A percentile compares a stretch with the other conserved stretches of the same genome.
Evolutionary conservation across 2,329 filamentous ascomycete genomes (phyloP).

Genomic region (Hymenoscyphus scutula): DNA sequence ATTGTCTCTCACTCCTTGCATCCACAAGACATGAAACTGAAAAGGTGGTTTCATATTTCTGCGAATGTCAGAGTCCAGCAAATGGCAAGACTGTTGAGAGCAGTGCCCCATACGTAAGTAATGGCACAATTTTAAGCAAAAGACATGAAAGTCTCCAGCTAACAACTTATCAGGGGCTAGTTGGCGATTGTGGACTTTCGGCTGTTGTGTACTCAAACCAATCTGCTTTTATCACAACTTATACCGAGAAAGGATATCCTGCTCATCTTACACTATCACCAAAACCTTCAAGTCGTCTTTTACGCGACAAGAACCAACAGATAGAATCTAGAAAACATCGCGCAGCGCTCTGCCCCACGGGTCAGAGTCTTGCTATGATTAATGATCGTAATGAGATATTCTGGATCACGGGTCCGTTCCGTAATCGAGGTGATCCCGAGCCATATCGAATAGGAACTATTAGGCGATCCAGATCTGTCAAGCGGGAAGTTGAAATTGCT

Average conservation of each 20-base stretch:
- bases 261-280: conserved; percentile 8
- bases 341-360: conserved; percentile 11
- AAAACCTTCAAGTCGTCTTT: conserved; percentile 7
- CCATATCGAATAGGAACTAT: conserved; percentile 13
- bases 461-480: conserved; percentile 14
- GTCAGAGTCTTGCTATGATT: conserved; percentile 15
- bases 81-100: conserved; percentile 13
- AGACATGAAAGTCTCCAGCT: too few relatives aligned
- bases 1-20: conserved; percentile 14
- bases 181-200: conserved; percentile 15
- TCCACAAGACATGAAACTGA: conserved; percentile 16
- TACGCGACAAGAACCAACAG: conserved; percentile 18
- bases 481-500: conserved; percentile 16
- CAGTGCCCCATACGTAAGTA: conserved; percentile 17
- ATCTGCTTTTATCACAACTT: conserved; percentile 16
- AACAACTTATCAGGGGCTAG: conserved; percentile 10
- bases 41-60: conserved; percentile 18
- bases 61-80: conserved; percentile 12
- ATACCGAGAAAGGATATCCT: conserved; percentile 18
- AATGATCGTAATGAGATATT: conserved; percentile 20
- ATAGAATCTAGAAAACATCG: conserved; percentile 15
- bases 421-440: conserved; percentile 9
- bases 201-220: conserved; percentile 13
- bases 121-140: too few relatives aligned
- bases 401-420: conserved; percentile 15